Evolutionary conservation across 1,139 yeast genomes (phyloP).

Genomic region (Pichia sp.): DNA sequence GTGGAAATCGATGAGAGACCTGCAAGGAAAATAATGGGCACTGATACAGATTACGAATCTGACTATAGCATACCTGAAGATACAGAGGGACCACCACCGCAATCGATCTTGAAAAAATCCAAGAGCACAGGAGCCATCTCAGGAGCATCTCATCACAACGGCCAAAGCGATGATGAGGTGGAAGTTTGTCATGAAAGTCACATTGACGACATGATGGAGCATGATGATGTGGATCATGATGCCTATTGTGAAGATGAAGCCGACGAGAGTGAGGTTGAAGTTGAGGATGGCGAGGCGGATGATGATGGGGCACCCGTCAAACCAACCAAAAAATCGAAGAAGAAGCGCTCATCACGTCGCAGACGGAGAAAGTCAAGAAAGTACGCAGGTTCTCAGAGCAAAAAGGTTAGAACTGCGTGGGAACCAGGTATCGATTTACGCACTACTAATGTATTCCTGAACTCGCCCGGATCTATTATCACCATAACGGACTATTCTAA

Average conservation of each 20-base stretch:
- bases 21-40: constrained; percentile 1
- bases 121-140: no score
- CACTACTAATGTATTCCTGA: constrained; percentile 41
- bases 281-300: constrained; percentile 1
- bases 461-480: constrained; percentile 29
- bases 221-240: no score
- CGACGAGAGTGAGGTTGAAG: constrained; percentile 1
- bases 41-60: constrained; percentile 9
- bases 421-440: constrained; percentile 50
- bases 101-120: constrained; percentile 4
- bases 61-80: constrained; percentile 1
- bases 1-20: constrained; percentile 7
- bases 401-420: constrained; percentile 37
- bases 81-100: constrained; percentile 1
- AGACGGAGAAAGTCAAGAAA: constrained; percentile 22
- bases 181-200: no score
- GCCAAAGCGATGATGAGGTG: background rate
- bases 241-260: background rate
- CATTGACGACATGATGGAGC: no score
- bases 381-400: constrained; percentile 28
- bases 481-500: constrained; percentile 39
- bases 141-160: no score
- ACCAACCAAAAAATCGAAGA: constrained; percentile 2
- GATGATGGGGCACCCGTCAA: constrained; percentile 1
- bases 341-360: constrained; percentile 4